Base-by-base conservation (phyloP, 2,329 filamentous ascomycete genomes). In the Aspergillus aculeatinus region DNA sequence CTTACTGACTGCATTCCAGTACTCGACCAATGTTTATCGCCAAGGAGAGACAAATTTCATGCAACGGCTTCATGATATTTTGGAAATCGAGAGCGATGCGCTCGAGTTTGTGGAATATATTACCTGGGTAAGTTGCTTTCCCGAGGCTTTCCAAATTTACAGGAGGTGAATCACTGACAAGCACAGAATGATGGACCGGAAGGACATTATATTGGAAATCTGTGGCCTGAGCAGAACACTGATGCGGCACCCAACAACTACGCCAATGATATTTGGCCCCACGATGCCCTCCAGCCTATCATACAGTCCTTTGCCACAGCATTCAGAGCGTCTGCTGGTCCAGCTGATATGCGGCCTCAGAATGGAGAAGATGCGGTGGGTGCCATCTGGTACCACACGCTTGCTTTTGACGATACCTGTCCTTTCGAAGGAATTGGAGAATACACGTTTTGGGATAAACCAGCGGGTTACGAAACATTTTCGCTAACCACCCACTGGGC, bases 181-280 rank as follows among this genome's bases (percentile, higher is more conserved):
- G 48, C 9, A 35, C 12, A 56, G 54, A 79, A 79, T 52, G 77
- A 79, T 53, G 74, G 69, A 0, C 75, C 75, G 2, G 76, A 79
- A 55, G 66, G 66, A 11, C 76, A 78, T 60, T 78, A 79, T 55
- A 73, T 79, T 60, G 77, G 76, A 0, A 74, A 76, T n/a, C 57
- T 73, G 10, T 79, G 76, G 74, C 60, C 61, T 1, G 75, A 77
- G 39, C 25, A 50, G 23, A 66, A 70, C 0, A 68, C 76, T 50
- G 60, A 61, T 9, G 65, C 61, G 10, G 53, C 63, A 1, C 73
- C 74, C 19, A 63, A 64, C 2, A 63, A 57, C 1, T 74, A 76
- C 31, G 69, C 68, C 11, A 65, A 71, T 11, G 68, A 64, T 48
- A 66, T 74, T 25, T 56, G 44, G 47, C 44, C 54, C 51, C 76